Base-by-base conservation (phyloP, 2,329 filamentous ascomycete species). In the Drechslerella dactyloides region DNA sequence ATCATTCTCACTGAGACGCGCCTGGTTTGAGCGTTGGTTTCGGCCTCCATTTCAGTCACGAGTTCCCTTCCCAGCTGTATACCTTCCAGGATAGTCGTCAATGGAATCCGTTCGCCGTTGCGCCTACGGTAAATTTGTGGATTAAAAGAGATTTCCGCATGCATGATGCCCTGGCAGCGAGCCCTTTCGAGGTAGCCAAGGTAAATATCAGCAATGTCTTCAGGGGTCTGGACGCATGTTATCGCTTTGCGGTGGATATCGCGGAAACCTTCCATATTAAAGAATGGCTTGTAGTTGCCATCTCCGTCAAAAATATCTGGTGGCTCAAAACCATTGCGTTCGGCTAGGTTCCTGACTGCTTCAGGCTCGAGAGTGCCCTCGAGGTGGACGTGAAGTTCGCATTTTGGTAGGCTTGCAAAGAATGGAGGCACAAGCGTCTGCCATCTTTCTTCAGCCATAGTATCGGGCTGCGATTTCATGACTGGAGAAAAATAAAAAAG, bases 111-210 rank as follows among this genome's bases (percentile, higher is more conserved):
- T 13, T 5, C 13, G 3, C 87, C 87, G 17, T 89, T 84, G 11
- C 80, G 80, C 2, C 86, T 84, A 78, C 93, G 90, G n/a, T n/a
- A n/a, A 0, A 88, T 89, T 79, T 93, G 89, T 1, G 90, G 89
- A 78, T 93, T 90, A 80, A 93, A 92, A 81, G 91, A 93, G 74
- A 91, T 84, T 79, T 93, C 90, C 13, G 88, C 88, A 77, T 93
- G 89, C 54, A 85, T 83, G 1, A 92, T 86, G 40, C 86, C 85
- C 73, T 91, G 86, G 1, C 80, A 80, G 33, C 85, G 82, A 1
- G 88, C 89, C 66, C 84, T 85, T 33, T 82, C 77, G 78, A 92
- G 89, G 80, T 93, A 93, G 73, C 85, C 84, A 82, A 86, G 89
- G 3, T 88, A 89, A 10, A 93, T 83, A 59, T 84, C 85, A 78